Evolutionary conservation across 441 rosid genomes (phyloP), one percentile per base, ranked within the genome.

Genomic region (Erysimum pusillum): DNA sequence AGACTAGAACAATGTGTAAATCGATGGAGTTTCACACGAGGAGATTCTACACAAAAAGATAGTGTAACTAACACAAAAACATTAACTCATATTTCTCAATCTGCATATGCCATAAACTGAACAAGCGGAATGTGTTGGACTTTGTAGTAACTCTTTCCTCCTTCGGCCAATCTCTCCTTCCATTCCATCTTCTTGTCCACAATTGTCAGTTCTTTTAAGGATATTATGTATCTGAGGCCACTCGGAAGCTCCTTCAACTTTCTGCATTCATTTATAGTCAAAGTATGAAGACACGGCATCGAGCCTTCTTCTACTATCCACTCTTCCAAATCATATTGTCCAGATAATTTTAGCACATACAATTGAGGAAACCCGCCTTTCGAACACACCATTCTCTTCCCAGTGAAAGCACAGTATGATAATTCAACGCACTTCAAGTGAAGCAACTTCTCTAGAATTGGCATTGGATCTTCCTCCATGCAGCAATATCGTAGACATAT

Each of bases 301-400:
- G 71, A 58, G 51, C 34, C 71, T 56, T 64, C 79, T 53, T 10
- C 56, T 49, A 49, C 56, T 18, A 3, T 18, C 56, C 31, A 49
- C 31, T 49, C 56, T 49, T 18, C 56, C 56, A 49, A 4, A 7
- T 49, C 56, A 18, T 49, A 18, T 49, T 49, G 18, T 18, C 18
- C 18, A 5, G 56, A 49, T 31, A 53, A 22, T 25, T 17, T 5
- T 7, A 72, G 60, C 4, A 5, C 41, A 6, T 6, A 3, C 3
- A 72, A 25, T 15, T 48, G 54, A 74, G 77, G 71, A 36, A 64
- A 74, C 11, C 71, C 45, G 10, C 35, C 44, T 36, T 45, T 48
- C 9, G 35, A 53, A 15, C 58, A 52, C 8, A 52, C 58, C 34
- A 52, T 52, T 52, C 6, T 7, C 35, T 64, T 32, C 77, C 64